Conservation (phyloP, 2,329 filamentous ascomycete genomes). For the Immersiporthe knoxdaviesiana region DNA sequence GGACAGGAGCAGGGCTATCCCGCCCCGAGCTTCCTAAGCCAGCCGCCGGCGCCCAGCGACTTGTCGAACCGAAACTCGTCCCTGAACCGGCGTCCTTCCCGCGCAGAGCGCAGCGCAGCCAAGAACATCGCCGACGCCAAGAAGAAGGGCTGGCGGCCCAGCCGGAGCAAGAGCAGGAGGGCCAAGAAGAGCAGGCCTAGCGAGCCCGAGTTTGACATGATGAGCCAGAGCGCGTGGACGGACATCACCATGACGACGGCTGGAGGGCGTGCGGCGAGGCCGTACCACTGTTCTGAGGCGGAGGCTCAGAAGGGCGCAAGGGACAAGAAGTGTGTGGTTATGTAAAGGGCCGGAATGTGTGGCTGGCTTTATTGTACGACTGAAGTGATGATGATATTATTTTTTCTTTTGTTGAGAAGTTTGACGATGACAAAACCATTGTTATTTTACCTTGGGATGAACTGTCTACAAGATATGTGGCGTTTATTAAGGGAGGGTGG, state of each 20-base stretch:
- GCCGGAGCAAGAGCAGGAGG: slow-evolving; percentile 43
- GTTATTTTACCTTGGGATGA: background rate
- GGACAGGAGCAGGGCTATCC: slow-evolving; percentile 27
- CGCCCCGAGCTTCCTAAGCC: slow-evolving; percentile 21
- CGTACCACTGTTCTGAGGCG: slow-evolving; percentile 1
- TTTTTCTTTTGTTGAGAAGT: background rate
- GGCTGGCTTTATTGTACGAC: background rate
- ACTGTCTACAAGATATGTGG: background rate
- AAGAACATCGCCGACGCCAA: slow-evolving; percentile 66
- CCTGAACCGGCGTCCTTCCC: slow-evolving; percentile 54
- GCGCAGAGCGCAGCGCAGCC: slow-evolving; percentile 62
- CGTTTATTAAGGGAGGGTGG: background rate
- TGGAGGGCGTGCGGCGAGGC: slow-evolving; percentile 28
- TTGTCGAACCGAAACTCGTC: slow-evolving; percentile 42
- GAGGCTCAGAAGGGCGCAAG: slow-evolving; percentile 36
- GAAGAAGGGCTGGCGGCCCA: slow-evolving; percentile 55
- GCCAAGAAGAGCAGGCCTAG: slow-evolving; percentile 43
- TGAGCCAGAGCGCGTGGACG: slow-evolving; percentile 56
- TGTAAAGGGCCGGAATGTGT: slow-evolving; percentile 50
- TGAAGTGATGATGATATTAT: background rate
- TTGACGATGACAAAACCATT: background rate
- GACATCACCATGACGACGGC: slow-evolving; percentile 47
- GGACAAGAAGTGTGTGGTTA: slow-evolving; percentile 56
- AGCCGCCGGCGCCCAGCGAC: slow-evolving; percentile 36
- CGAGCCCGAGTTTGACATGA: slow-evolving; percentile 43